Evolutionary conservation across 352 stramenopile genomes (phyloP), one percentile per base, ranked within the genome.

Genomic region (Pythium sukuiense): DNA sequence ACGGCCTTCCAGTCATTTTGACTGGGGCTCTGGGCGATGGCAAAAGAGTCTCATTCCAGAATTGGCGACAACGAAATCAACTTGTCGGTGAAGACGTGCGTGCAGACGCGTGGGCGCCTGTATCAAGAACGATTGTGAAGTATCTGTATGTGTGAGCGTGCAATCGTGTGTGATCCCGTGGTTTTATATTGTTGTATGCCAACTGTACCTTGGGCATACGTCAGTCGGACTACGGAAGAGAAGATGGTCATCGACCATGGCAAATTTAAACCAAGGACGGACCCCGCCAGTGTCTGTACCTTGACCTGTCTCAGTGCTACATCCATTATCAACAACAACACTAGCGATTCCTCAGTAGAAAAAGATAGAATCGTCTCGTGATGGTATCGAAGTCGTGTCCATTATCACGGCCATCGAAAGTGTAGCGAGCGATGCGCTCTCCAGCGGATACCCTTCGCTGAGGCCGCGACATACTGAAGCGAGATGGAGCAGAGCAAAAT

Each of bases 231-330:
- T 72, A 82, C 81, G 81, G 76, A 76, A 93, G 80, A 93, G 56
- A 58, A 63, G 74, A 79, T 86, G 80, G 80, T 65, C 67, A 37
- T 46, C 53, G 72, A 83, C 85, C 84, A 83, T 80, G 74, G 85
- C 85, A 66, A 92, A 76, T 92, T 79, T 89, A 91, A 92, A 92
- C 85, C 85, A 93, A 92, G 85, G 65, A 61, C 65, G 62, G 73
- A 88, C 83, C 76, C 45, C 53, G 45, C 55, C 69, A 72, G 71
- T 90, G 82, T 85, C 76, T 71, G 77, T 68, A 69, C 61, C 83
- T 92, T 93, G 85, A 93, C 85, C 85, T 93, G 85, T 93, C 85
- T 93, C 83, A 91, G 81, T 62, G 85, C 85, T 76, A 92, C 80
- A 92, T 81, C 53, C 64, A 26, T 54, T 26, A 41, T 26, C 49